Conservation (phyloP, 1,284 basidiomycete genomes). For the Coniferiporia sulphurascens region DNA sequence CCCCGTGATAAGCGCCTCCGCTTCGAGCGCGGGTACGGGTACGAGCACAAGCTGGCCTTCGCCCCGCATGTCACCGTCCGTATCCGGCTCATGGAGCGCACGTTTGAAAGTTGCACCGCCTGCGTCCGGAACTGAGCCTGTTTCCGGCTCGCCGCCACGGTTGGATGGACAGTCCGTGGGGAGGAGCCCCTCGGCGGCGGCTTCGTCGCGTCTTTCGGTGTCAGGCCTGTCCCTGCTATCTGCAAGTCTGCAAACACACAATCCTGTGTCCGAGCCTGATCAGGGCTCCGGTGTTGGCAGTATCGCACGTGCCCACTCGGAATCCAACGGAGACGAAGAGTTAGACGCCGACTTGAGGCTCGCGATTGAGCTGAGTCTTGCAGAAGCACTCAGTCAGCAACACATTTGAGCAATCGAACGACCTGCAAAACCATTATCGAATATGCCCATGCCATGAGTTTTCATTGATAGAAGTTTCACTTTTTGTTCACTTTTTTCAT, state of each 20-base stretch:
- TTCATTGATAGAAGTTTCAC: no score
- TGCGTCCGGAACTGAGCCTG: neutral
- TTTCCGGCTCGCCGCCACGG: neutral
- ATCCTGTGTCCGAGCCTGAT: slow-evolving; percentile 5
- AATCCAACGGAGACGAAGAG: slow-evolving; percentile 20
- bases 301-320: neutral
- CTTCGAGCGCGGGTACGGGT: slow-evolving; percentile 24
- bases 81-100: slow-evolving; percentile 4
- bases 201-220: neutral
- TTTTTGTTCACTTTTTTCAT: neutral
- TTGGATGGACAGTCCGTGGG: neutral
- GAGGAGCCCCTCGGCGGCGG: neutral
- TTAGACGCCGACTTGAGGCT: slow-evolving; percentile 49
- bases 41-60: slow-evolving; percentile 4
- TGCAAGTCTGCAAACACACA: neutral
- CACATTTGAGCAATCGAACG: neutral
- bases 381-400: slow-evolving; percentile 41
- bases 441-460: no score
- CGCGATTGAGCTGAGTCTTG: slow-evolving; percentile 53
- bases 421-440: neutral
- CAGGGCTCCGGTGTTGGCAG: slow-evolving; percentile 11
- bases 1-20: slow-evolving; percentile 27
- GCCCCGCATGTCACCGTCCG: neutral
- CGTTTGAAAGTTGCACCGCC: neutral
- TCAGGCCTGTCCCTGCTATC: slow-evolving; percentile 11